Percentiles rank a stretch among this genome's conserved stretches.
Evolutionary conservation across 305 asterid species (phyloP).

Genomic region (Andrographis paniculata): DNA sequence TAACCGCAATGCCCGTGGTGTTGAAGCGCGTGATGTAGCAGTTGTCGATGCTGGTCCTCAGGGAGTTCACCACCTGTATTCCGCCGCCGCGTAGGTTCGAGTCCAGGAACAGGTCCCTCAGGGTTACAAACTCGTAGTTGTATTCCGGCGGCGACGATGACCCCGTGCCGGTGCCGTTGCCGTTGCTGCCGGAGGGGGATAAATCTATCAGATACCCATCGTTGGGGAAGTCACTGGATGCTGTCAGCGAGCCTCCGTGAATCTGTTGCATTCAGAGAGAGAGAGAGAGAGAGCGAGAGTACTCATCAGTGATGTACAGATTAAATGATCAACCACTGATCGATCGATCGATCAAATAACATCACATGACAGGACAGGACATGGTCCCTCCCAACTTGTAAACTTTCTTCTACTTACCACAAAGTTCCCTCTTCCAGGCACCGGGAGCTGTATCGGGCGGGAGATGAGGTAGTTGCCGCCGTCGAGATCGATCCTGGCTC

Average conservation of each 20-base stretch:
- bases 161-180: no score
- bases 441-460: constrained; percentile 57
- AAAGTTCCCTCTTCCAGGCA: constrained; percentile 63
- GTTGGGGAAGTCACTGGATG: constrained; percentile 53
- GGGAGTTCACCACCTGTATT: constrained; percentile 53
- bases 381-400: no score
- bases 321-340: background rate
- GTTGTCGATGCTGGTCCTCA: constrained; percentile 69
- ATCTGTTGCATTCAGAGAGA: constrained; percentile 63
- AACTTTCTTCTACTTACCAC: no score
- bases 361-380: no score
- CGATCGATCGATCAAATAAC: background rate
- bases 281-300: no score
- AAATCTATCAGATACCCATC: constrained; percentile 58
- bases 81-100: constrained; percentile 72
- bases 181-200: constrained; percentile 31
- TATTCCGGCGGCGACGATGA: no score
- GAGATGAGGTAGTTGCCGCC: constrained; percentile 75
- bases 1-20: constrained; percentile 53
- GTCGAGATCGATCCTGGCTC: constrained; percentile 68
- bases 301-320: no score
- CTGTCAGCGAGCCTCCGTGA: constrained; percentile 78
- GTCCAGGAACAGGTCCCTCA: constrained; percentile 61
- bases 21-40: constrained; percentile 70
- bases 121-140: constrained; percentile 59